phyloP scores from a whole-genome alignment of 805 yeast genomes.

The Phaffomyces thermotolerans region DNA sequence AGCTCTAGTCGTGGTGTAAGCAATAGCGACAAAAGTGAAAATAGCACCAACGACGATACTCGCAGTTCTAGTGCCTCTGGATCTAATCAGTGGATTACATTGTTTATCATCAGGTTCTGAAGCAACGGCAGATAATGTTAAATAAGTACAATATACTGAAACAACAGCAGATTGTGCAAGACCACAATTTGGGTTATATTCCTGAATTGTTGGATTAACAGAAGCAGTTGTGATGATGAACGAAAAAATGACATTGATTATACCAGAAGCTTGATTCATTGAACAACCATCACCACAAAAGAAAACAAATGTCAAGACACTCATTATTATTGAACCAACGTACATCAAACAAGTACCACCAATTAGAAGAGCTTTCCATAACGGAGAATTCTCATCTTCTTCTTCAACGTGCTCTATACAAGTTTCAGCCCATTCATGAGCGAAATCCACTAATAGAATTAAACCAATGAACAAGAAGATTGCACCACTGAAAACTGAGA shows the following conservation, averaged over 20 bases:
- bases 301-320: slow-evolving; percentile 70
- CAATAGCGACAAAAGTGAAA: slow-evolving; percentile 91
- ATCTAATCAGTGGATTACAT: slow-evolving; percentile 89
- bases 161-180: slow-evolving; percentile 97
- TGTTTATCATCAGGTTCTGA: slow-evolving; percentile 91
- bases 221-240: slow-evolving; percentile 62
- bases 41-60: slow-evolving; percentile 85
- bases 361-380: slow-evolving; percentile 77
- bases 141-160: slow-evolving; percentile 83
- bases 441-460: slow-evolving; percentile 87
- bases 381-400: slow-evolving; percentile 47
- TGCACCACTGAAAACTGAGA: slow-evolving; percentile 79
- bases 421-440: slow-evolving; percentile 97
- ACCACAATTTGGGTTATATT: slow-evolving; percentile 90
- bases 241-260: slow-evolving; percentile 63
- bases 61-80: slow-evolving; percentile 83
- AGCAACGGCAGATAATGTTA: slow-evolving; percentile 87
- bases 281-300: slow-evolving; percentile 79
- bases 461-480: slow-evolving; percentile 85
- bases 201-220: slow-evolving; percentile 79
- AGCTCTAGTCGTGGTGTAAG: slow-evolving; percentile 95
- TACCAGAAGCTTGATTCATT: slow-evolving; percentile 83
- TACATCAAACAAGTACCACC: slow-evolving; percentile 90
- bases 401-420: slow-evolving; percentile 87
- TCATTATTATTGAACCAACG: slow-evolving; percentile 60